A percentile compares a stretch with the other conserved stretches of the same genome.
phyloP scores from a whole-genome alignment of 352 stramenopile genomes.

The Phytopythium vexans region DNA sequence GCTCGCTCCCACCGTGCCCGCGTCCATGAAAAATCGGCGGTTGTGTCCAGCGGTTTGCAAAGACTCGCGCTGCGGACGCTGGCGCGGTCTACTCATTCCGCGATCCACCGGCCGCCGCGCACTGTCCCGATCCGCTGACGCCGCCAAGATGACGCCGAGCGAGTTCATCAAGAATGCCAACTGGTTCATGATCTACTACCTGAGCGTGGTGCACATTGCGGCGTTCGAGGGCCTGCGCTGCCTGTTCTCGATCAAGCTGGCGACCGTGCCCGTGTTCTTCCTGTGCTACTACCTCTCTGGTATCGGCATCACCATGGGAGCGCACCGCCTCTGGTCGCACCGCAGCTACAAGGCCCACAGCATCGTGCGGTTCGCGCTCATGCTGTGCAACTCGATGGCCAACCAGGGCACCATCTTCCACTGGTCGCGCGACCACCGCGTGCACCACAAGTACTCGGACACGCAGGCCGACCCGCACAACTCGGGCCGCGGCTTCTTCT shows the following conservation, averaged over 20 bases:
- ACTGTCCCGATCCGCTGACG: not conserved
- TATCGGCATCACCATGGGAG: conserved; percentile 97
- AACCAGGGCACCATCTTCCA: conserved; percentile 99
- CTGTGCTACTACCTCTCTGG: conserved; percentile 94
- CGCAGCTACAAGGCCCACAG: conserved; percentile 94
- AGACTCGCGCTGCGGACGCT: not conserved
- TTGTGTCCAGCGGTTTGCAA: not conserved
- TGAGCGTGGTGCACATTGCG: conserved; percentile 91
- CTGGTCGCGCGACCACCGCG: conserved; percentile 97
- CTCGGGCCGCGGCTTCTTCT: conserved; percentile 98
- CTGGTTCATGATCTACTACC: conserved; percentile 98
- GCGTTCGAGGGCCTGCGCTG: conserved; percentile 86
- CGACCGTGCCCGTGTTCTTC: conserved; percentile 90
- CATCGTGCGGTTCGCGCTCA: conserved; percentile 92
- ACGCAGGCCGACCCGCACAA: conserved; percentile 94
- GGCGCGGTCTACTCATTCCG: not conserved
- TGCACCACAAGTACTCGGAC: conserved; percentile 99
- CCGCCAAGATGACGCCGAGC: conserved; percentile 46
- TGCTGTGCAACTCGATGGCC: conserved; percentile 97
- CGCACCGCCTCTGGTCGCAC: conserved; percentile 97
- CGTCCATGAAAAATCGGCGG: conserved; percentile 1
- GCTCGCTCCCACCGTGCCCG: not conserved
- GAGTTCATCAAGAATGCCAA: conserved; percentile 91
- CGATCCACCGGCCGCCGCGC: not conserved
- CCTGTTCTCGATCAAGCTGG: conserved; percentile 71